phyloP scores from a whole-genome alignment of 106 monocot genomes.

The Cymbidium sinense region DNA sequence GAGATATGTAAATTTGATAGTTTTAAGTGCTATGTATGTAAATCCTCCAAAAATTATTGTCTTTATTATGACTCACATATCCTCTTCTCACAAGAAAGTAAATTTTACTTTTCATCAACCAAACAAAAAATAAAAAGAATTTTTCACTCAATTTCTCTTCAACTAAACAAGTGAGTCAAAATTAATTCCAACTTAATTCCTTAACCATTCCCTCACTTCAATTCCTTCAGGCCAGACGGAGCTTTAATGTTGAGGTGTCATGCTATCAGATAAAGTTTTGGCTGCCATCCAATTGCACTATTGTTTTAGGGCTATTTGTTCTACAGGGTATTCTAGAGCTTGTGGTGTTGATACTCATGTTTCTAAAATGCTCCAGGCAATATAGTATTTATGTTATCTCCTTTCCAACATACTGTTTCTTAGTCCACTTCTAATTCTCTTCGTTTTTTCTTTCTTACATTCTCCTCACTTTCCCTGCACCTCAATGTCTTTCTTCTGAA shows the following conservation, averaged over 20 bases:
- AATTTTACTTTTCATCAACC: too few species aligned
- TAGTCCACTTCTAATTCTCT: background rate
- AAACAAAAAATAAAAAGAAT: too few species aligned
- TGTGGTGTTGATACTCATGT: background rate
- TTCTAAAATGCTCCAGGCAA: background rate
- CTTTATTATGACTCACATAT: too few species aligned
- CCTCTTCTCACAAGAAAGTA: too few species aligned
- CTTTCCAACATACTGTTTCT: background rate
- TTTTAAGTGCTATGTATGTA: too few species aligned
- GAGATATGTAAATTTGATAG: too few species aligned
- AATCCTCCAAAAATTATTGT: too few species aligned
- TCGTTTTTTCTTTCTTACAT: background rate
- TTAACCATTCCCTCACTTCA: background rate
- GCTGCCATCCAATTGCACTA: background rate
- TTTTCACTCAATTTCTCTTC: too few species aligned
- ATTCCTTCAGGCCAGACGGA: background rate
- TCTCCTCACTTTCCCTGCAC: background rate
- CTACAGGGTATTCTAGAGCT: background rate
- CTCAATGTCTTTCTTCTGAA: background rate
- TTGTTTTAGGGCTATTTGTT: constrained; percentile 1
- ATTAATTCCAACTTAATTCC: too few species aligned
- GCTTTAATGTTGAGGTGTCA: background rate
- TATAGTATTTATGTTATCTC: background rate
- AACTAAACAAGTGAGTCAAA: too few species aligned
- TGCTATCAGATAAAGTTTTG: background rate